A percentile compares a stretch with the other conserved stretches of the same genome.
Evolutionary conservation across 106 monocot species (phyloP).

Genomic region (Xerophyta viscosa): DNA sequence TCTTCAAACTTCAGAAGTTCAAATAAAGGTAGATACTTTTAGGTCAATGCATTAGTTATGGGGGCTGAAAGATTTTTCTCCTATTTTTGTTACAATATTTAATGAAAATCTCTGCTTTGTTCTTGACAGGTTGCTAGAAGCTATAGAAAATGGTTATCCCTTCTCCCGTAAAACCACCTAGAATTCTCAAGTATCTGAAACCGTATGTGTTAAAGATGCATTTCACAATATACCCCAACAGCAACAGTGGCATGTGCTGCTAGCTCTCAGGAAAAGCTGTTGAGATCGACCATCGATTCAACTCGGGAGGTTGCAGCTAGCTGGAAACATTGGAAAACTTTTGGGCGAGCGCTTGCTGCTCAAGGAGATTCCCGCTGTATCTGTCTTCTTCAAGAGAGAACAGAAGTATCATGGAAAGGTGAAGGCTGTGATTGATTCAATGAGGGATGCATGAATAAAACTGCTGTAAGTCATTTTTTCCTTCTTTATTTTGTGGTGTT

Average conservation of each 20-base stretch:
- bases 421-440: slow-evolving; percentile 75
- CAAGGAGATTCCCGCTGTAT: slow-evolving; percentile 69
- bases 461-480: no score
- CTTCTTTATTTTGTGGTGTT: no score
- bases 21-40: no score
- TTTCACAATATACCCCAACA: slow-evolving; percentile 80
- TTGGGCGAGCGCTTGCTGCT: slow-evolving; percentile 69
- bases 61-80: no score
- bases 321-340: slow-evolving; percentile 70
- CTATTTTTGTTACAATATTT: no score
- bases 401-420: slow-evolving; percentile 92
- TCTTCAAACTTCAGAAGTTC: no score
- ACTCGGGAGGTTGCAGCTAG: slow-evolving; percentile 78
- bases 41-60: no score
- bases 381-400: slow-evolving; percentile 56
- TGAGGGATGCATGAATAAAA: slow-evolving; percentile 71
- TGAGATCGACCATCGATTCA: slow-evolving; percentile 58
- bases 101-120: no score
- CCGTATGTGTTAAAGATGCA: slow-evolving; percentile 79
- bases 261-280: slow-evolving; percentile 83
- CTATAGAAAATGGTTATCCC: slow-evolving; percentile 47
- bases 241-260: slow-evolving; percentile 71
- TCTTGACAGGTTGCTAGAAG: background rate
- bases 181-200: slow-evolving; percentile 51
- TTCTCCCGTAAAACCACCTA: slow-evolving; percentile 47